Evolutionary conservation across 495 filamentous ascomycete genomes (phyloP).

Genomic region (Collariella sp.): DNA sequence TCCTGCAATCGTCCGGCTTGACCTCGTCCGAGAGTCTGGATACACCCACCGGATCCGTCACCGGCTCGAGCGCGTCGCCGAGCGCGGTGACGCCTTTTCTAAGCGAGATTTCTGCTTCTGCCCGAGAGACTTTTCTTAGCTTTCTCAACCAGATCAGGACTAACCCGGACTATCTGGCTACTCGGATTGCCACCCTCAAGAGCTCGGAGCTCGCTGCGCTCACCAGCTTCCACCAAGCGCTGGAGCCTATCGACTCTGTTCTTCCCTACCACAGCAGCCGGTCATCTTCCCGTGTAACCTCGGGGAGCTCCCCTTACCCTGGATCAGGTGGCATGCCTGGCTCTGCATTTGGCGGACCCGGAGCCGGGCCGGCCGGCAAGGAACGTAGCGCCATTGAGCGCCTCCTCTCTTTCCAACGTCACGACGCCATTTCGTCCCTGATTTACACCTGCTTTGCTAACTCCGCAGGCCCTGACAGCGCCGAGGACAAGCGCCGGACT

Average conservation of each 20-base stretch:
- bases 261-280: conserved; percentile 63
- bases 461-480: conserved; percentile 69
- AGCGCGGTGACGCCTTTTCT: conserved; percentile 61
- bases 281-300: conserved; percentile 27
- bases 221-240: conserved; percentile 62
- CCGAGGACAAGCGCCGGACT: conserved; percentile 61
- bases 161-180: conserved; percentile 78
- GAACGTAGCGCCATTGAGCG: conserved; percentile 53
- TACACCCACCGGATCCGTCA: conserved; percentile 30
- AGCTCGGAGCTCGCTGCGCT: conserved; percentile 65
- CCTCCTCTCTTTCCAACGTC: conserved; percentile 73
- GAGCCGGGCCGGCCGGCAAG: conserved; percentile 17
- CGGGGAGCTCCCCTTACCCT: conserved; percentile 13
- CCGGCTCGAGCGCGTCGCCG: conserved; percentile 28
- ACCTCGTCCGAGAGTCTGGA: conserved; percentile 40
- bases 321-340: conserved; percentile 7
- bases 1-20: conserved; percentile 35
- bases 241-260: conserved; percentile 73
- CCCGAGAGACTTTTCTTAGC: conserved; percentile 63
- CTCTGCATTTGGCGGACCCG: conserved; percentile 13
- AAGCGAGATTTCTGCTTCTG: conserved; percentile 65
- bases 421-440: conserved; percentile 77
- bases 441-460: conserved; percentile 85
- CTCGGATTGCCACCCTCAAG: conserved; percentile 63
- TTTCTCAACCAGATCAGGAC: conserved; percentile 78